Evolutionary conservation across 2,329 filamentous ascomycete species (phyloP), one percentile per base, ranked within the genome.

Genomic region (Sporothrix euskadiensis): DNA sequence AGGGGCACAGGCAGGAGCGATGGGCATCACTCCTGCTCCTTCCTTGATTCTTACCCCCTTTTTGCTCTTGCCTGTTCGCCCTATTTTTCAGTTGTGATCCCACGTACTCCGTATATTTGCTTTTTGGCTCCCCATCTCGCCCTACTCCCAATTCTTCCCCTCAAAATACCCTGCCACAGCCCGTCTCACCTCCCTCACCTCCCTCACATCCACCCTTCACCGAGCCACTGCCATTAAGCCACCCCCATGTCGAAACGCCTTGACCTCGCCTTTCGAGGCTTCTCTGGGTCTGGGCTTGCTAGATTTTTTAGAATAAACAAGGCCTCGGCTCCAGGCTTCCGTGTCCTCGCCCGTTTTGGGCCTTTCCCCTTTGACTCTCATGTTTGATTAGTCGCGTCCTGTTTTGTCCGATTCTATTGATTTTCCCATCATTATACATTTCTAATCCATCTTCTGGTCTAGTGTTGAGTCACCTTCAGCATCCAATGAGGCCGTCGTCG

Each of bases 401-500:
- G 39, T 63, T 41, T 41, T 41, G 3, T 65, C 12, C 5, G 22
- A 8, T 65, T 26, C 30, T 59, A 9, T 59, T 59, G 30, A 59
- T 59, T n/a, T 44, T 22, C 35, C 9, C 44, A 14, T 22, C 12
- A 44, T 65, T 8, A 26, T 19, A 4, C 14, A 35, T 41, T 44
- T 65, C 59, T 65, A 44, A 65, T 44, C 8, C 59, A 44, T 44
- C 5, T 22, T 26, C 16, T 54, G 12, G 35, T 14, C 47, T 68
- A 75, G 72, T 2, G 68, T 76, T 59, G 74, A 75, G 1, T 59
- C 56, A 3, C 66, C 74, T 0, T 54, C 72, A 0, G 47, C 61
- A 56, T 79, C 80, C 5, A 65, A 44, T 39, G 78, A 79, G 69
- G 79, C 78, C 22, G 78, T 83, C 32, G 78, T 79, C 61, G 82